phyloP scores from a whole-genome alignment of 208 protist genomes.

The Wallacemonas sp. region DNA sequence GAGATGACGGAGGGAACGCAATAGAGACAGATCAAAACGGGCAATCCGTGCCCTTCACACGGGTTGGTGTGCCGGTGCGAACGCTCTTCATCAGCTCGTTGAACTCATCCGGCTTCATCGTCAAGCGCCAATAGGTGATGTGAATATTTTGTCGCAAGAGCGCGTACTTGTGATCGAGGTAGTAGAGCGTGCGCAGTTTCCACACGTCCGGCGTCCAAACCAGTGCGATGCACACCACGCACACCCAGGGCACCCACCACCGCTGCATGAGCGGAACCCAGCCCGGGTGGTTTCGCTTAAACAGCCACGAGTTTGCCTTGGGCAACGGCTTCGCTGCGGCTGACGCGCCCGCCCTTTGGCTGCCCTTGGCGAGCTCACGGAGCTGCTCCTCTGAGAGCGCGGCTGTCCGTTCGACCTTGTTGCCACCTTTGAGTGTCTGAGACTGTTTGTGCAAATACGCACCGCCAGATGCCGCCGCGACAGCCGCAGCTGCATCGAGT shows the following conservation, averaged over 20 bases:
- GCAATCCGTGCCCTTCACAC: constrained; percentile 54
- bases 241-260: constrained; percentile 81
- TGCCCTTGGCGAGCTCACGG: constrained; percentile 10
- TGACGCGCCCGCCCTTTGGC: not conserved
- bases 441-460: constrained; percentile 41
- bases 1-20: too few species aligned
- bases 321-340: not conserved
- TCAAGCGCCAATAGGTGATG: constrained; percentile 75
- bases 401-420: constrained; percentile 61
- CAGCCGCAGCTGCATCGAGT: constrained; percentile 8
- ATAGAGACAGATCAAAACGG: constrained; percentile 69
- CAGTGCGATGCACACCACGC: constrained; percentile 29
- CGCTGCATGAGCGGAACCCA: constrained; percentile 86
- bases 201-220: constrained; percentile 86
- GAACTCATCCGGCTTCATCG: constrained; percentile 72
- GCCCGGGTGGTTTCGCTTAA: constrained; percentile 64
- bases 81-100: constrained; percentile 52
- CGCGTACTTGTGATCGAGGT: constrained; percentile 70
- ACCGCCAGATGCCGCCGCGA: constrained; percentile 29
- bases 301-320: constrained; percentile 73
- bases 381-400: constrained; percentile 27
- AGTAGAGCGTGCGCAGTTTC: constrained; percentile 80
- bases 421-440: constrained; percentile 23
- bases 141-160: constrained; percentile 59
- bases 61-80: constrained; percentile 34